These are phyloP conservation scores for Fusarium buxicola DNA, from an alignment of 2,329 filamentous ascomycete genomes.

Conservation along the genomic window DNA sequence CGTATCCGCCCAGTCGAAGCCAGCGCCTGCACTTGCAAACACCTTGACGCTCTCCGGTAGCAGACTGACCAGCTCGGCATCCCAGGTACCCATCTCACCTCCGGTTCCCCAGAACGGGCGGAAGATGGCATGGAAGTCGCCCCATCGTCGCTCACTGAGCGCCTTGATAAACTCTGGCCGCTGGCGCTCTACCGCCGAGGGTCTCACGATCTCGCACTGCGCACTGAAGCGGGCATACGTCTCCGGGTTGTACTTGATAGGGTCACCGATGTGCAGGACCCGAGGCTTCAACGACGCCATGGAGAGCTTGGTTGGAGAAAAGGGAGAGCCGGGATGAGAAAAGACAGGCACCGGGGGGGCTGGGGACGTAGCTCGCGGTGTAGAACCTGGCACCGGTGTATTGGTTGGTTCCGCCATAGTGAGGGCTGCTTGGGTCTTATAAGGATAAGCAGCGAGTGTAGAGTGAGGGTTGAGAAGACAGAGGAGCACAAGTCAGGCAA, in stretches of 20 bases:
- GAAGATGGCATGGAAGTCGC: slow-evolving; percentile 66
- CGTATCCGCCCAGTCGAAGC: slow-evolving; percentile 75
- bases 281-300: slow-evolving; percentile 55
- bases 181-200: slow-evolving; percentile 61
- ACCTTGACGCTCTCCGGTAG: slow-evolving; percentile 68
- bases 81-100: slow-evolving; percentile 75
- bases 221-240: slow-evolving; percentile 58
- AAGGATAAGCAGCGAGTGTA: not conserved
- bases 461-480: not conserved
- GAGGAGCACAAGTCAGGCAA: not conserved
- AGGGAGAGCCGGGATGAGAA: slow-evolving; percentile 40
- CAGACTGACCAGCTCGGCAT: slow-evolving; percentile 67
- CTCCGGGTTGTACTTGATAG: slow-evolving; percentile 61
- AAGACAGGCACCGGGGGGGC: slow-evolving; percentile 42
- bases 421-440: slow-evolving; percentile 9
- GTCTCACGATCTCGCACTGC: slow-evolving; percentile 64
- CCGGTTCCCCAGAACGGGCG: slow-evolving; percentile 73
- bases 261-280: slow-evolving; percentile 82
- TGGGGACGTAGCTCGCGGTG: slow-evolving; percentile 58
- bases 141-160: slow-evolving; percentile 64
- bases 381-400: slow-evolving; percentile 59
- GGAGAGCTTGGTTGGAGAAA: slow-evolving; percentile 44
- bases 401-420: slow-evolving; percentile 61
- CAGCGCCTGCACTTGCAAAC: slow-evolving; percentile 73
- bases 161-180: slow-evolving; percentile 62